phyloP scores from a whole-genome alignment of 208 protist genomes.

The Entamoeba invadens region DNA sequence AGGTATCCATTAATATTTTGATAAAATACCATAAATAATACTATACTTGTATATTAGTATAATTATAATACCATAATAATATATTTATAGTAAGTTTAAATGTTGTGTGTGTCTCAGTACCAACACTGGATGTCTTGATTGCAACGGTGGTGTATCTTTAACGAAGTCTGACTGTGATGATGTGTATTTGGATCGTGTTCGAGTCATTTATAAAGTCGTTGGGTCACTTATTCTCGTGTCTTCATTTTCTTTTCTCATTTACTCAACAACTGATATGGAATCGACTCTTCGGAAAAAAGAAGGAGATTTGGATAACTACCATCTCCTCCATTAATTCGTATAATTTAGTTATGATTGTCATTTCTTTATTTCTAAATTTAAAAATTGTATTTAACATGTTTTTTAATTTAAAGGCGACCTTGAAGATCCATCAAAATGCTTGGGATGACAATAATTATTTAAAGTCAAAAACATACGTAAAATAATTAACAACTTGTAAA shows the following conservation, averaged over 20 bases:
- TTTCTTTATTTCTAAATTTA: too few relatives aligned
- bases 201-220: background rate
- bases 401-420: too few relatives aligned
- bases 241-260: background rate
- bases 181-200: background rate
- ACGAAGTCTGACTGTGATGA: background rate
- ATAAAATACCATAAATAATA: background rate
- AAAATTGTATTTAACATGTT: too few relatives aligned
- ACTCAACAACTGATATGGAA: background rate
- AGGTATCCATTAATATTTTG: background rate
- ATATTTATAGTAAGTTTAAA: too few relatives aligned
- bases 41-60: too few relatives aligned
- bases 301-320: background rate
- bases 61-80: too few relatives aligned
- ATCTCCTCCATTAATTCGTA: background rate
- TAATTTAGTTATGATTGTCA: too few relatives aligned
- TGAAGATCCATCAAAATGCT: too few relatives aligned
- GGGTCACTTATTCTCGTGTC: background rate
- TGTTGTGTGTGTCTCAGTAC: background rate
- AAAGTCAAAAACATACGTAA: too few relatives aligned
- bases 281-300: background rate
- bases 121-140: background rate
- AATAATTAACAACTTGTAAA: too few relatives aligned
- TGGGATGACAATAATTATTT: too few relatives aligned
- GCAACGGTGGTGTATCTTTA: background rate